Percentiles rank a stretch among this genome's conserved stretches.
phyloP scores from a whole-genome alignment of 305 asterid genomes.

The Striga hermonthica region DNA sequence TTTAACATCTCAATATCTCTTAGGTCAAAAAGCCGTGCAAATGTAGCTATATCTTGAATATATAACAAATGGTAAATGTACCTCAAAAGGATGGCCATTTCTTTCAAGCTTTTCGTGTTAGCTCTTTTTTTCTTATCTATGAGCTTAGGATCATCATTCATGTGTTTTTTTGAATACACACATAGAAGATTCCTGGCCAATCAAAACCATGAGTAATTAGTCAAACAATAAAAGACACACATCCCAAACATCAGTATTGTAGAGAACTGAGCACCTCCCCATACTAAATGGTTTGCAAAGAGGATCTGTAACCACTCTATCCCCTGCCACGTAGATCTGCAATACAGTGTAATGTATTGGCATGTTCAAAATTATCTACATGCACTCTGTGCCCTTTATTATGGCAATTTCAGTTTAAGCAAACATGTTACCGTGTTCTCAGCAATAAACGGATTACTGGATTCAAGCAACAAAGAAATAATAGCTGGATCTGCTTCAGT shows the following conservation, averaged over 20 bases:
- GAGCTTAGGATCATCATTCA: constrained; percentile 83
- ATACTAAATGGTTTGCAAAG: constrained; percentile 97
- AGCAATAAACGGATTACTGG: constrained; percentile 61
- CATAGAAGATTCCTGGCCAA: constrained; percentile 82
- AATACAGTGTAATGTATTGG: constrained; percentile 35
- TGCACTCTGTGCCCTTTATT: neutral
- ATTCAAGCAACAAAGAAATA: constrained; percentile 76
- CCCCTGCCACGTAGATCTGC: constrained; percentile 94
- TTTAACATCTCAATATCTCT: too few species aligned
- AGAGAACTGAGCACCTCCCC: constrained; percentile 68
- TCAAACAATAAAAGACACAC: constrained; percentile 28
- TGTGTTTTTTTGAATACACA: constrained; percentile 89
- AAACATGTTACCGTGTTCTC: constrained; percentile 59
- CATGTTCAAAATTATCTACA: constrained; percentile 3
- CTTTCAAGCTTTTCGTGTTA: constrained; percentile 92
- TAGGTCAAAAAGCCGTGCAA: too few species aligned
- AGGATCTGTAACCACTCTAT: constrained; percentile 94
- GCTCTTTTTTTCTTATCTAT: constrained; percentile 81
- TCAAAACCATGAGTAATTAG: constrained; percentile 26
- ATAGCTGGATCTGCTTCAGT: constrained; percentile 98
- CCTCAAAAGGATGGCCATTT: constrained; percentile 91
- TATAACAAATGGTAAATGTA: constrained; percentile 26
- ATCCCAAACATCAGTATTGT: constrained; percentile 13
- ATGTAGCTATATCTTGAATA: too few species aligned
- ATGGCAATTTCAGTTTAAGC: constrained; percentile 19